Base-by-base conservation (phyloP, 2,329 filamentous ascomycete species). In the Tolypocladium pustulatum region DNA sequence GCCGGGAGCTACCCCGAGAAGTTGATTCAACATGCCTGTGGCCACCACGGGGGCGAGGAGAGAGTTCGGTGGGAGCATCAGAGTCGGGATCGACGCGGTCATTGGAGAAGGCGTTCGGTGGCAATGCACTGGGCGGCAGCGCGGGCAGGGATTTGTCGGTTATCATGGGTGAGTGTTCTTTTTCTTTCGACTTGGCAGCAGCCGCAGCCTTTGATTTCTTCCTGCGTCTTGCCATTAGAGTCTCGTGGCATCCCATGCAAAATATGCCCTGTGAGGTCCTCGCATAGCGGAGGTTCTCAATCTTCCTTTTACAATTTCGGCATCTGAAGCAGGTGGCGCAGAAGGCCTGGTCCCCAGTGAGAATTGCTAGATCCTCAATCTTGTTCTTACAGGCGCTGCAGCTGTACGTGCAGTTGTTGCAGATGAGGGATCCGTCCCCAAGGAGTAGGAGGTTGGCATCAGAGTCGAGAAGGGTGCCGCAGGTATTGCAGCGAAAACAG, bases 321-420 rank as follows among this genome's bases (percentile, higher is more conserved):
- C 94, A 99, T 67, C 92, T 85, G 77, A 99, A 99, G 76, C 94
- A 99, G 59, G 90, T 93, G 51, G 92, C 91, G 75, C 94, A 99
- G 72, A 97, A 99, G 52, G 94, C 94, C 76, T 99, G 93, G 69
- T 99, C 94, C 64, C 94, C 94, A 0, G 94, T 99, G 65, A 99
- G 80, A 72, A 99, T 99, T 63, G 94, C 94, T 62, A 97, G 81
- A 71, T 99, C 94, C 72, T 99, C 94, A 65, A 99, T 99, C 79
- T 99, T 99, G 78, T 96, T 93, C 60, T 87, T 86, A 75, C 94
- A 99, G 57, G 92, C 92, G 73, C 87, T 96, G 79, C 94, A 99
- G 80, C 92, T 97, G 74, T 99, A 99, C 57, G 94, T 97, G 78
- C 94, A 99, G 75, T 97, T 96, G 78, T 96, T 97, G 81, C 94